Percentiles rank a stretch among this genome's conserved stretches.
Conservation (phyloP, 1,284 basidiomycete genomes). For the Farysia itapuensis region DNA sequence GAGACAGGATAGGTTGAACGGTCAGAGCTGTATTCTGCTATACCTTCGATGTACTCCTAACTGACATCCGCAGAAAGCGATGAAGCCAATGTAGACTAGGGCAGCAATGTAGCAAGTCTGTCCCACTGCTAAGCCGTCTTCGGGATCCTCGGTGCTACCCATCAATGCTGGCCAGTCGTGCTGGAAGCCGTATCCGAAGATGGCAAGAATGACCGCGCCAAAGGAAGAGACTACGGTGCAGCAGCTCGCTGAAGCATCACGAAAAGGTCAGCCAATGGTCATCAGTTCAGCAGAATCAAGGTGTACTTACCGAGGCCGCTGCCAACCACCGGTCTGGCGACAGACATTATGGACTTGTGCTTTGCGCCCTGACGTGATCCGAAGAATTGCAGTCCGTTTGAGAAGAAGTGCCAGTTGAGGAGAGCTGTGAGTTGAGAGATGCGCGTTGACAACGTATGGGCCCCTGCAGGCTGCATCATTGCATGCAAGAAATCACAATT, state of each 20-base stretch:
- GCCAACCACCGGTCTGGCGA: conserved; percentile 41
- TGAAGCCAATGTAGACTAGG: conserved; percentile 63
- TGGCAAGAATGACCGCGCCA: conserved; percentile 64
- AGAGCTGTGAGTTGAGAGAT: no score
- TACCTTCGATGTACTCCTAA: conserved; percentile 52
- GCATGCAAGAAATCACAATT: no score
- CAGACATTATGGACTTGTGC: conserved; percentile 15
- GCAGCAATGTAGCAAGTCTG: conserved; percentile 64
- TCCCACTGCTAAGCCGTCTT: conserved; percentile 62
- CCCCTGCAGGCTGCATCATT: no score
- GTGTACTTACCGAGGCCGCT: conserved; percentile 38
- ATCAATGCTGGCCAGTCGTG: conserved; percentile 63
- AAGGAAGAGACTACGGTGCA: conserved; percentile 65
- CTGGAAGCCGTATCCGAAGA: conserved; percentile 50
- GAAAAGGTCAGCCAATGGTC: background rate
- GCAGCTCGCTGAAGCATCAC: conserved; percentile 62
- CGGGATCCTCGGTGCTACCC: conserved; percentile 62
- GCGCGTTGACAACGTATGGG: no score
- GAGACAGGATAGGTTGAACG: background rate
- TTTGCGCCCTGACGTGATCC: no score
- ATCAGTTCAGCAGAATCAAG: no score
- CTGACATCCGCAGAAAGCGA: conserved; percentile 65
- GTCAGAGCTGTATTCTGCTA: conserved; percentile 48
- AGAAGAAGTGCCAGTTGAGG: no score
- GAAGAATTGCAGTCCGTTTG: no score